Base-by-base conservation (phyloP, 805 yeast species). In the Saccharomycopsis selenospora region DNA sequence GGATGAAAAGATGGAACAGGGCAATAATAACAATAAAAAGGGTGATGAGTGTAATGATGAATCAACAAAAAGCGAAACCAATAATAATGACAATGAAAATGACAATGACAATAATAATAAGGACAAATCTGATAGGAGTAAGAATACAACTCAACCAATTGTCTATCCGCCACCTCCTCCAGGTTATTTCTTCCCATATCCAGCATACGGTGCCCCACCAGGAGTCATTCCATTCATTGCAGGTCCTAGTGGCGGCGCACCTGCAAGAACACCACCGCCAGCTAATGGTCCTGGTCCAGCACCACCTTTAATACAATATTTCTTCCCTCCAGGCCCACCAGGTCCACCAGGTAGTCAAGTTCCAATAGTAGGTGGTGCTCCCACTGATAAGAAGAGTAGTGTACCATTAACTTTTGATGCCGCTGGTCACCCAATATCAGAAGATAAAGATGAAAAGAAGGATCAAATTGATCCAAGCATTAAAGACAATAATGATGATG, bases 1-100 rank as follows among this genome's bases (percentile, higher is more conserved):
- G 26, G 48, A 18, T 3, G 29, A 23, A 3, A 27, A 43, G 10
- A 43, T 17, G 13, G 47, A 48, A 6, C 13, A 13, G n/a, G 47
- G 17, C 10, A 43, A 36, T 3, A 25, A 38, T 8, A 38, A 22
- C 25, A 26, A 2, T 20, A 17, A 23, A 14, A 33, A 28, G 24
- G 38, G 25, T 36, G 22, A 14, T n/a, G 24, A 42, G 8, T 26
- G 20, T 17, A n/a, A n/a, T n/a, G n/a, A n/a, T n/a, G n/a, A n/a
- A n/a, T n/a, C n/a, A n/a, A 8, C 42, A 2, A 42, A 25, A 5
- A 33, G n/a, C 3, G 14, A 3, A 38, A 10, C 29, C n/a, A 40
- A 28, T n/a, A 27, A 38, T 22, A 27, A 40, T 20, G n/a, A 17
- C n/a, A 22, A n/a, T n/a, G n/a, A n/a, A n/a, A n/a, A n/a, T n/a